Evolutionary conservation across 2,329 filamentous ascomycete species (phyloP).

Genomic region (Clonostachys rosea): DNA sequence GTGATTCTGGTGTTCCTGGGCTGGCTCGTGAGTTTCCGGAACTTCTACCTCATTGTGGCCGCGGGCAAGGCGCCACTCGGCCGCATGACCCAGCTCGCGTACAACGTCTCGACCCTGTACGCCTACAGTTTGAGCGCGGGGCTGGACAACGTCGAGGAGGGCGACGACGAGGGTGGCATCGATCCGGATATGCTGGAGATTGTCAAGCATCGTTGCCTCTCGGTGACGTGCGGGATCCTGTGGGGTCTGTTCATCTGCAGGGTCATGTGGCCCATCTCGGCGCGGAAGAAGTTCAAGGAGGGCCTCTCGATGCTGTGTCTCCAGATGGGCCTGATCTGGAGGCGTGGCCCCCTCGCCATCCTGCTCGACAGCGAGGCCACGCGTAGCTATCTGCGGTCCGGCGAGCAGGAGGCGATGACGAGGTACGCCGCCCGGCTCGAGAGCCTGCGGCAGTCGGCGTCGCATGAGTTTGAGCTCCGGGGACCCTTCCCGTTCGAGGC

Average conservation of each 20-base stretch:
- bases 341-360: constrained; percentile 78
- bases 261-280: constrained; percentile 90
- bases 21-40: constrained; percentile 74
- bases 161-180: constrained; percentile 83
- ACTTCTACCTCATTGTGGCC: constrained; percentile 86
- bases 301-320: constrained; percentile 89
- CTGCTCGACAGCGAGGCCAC: constrained; percentile 56
- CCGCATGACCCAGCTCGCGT: constrained; percentile 90
- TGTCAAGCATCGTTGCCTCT: constrained; percentile 78
- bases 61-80: constrained; percentile 84
- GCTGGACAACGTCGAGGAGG: constrained; percentile 70
- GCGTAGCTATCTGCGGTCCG: constrained; percentile 73
- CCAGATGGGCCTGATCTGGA: constrained; percentile 95
- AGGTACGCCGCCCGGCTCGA: constrained; percentile 74
- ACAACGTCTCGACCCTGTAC: constrained; percentile 95
- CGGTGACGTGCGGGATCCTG: constrained; percentile 82
- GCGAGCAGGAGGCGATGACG: constrained; percentile 83
- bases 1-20: constrained; percentile 73
- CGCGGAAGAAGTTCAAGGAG: constrained; percentile 81
- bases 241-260: constrained; percentile 92
- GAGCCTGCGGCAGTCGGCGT: constrained; percentile 64
- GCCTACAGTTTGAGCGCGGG: constrained; percentile 85
- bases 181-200: constrained; percentile 85
- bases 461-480: constrained; percentile 83
- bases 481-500: constrained; percentile 78